Base-by-base conservation (phyloP, 345 rosid species). In the Aquilaria malaccensis region DNA sequence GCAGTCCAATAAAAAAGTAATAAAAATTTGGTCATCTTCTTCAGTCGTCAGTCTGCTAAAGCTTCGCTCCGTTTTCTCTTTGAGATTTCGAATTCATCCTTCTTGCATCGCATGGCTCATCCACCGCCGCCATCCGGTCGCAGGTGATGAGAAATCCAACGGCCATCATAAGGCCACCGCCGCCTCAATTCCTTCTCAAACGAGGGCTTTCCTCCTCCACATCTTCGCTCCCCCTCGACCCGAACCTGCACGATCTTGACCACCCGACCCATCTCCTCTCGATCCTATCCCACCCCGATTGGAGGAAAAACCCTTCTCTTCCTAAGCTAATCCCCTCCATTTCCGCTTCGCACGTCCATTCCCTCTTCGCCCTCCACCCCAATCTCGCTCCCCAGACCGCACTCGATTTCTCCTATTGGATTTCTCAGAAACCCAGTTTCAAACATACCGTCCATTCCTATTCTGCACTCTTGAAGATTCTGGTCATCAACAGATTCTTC, bases 361-460 rank as follows among this genome's bases (percentile, higher is more conserved):
- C 83, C 12, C 68, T 83, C 22, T 70, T 67, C 46, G 48, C 55
- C 11, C 61, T 54, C 59, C 65, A 70, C 55, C 76, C 77, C 30
- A 45, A 61, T 66, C 85, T 65, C 15, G 54, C 32, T 5, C 68
- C 88, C 32, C 69, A 68, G 3, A 72, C 59, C 9, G 83, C 85
- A 10, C 76, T 79, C n/a, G 69, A 70, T 41, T 85, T 83, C 76
- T 85, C 84, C 65, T 62, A 72, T 45, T 83, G 81, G 73, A 47
- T 85, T 54, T 71, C 79, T 33, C 55, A 11, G 41, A 77, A 69
- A 13, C 79, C 79, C 10, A 69, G 73, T 10, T 85, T 85, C 66
- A 80, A 69, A 7, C 84, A 83, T 67, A 56, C 64, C 10, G 80
- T 79, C 4, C 68, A 63, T 7, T 69, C 85, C 14, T 72, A 85